Conservation (phyloP, 352 stramenopile genomes). For the Pythium insidiosum region DNA sequence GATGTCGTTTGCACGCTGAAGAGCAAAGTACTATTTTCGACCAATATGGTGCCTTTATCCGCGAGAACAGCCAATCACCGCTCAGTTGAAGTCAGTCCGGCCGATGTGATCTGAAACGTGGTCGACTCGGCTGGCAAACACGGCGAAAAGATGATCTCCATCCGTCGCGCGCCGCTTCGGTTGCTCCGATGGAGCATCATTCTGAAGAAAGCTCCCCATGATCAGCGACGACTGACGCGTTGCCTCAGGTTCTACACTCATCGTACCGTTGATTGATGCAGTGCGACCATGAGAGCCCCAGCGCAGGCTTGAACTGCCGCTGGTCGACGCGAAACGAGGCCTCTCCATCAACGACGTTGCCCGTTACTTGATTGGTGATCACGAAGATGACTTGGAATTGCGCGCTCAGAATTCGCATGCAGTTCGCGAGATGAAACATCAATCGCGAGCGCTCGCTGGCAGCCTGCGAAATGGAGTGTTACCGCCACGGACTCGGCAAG, state of each 20-base stretch:
- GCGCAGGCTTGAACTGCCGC: conserved; percentile 38
- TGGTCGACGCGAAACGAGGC: conserved; percentile 3
- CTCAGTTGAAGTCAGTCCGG: conserved; percentile 20
- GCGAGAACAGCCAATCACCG: no score
- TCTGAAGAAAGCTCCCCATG: conserved; percentile 11
- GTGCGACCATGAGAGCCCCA: conserved; percentile 76
- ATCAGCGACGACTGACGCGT: not conserved
- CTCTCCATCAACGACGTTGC: conserved; percentile 34
- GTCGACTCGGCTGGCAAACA: conserved; percentile 25
- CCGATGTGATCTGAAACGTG: conserved; percentile 50
- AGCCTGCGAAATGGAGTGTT: conserved; percentile 26
- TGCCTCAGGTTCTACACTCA: conserved; percentile 1
- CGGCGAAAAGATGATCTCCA: conserved; percentile 57
- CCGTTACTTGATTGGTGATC: conserved; percentile 75
- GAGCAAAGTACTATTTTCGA: no score
- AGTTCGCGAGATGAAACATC: conserved; percentile 82
- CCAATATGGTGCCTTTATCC: no score
- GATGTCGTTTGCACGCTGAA: no score
- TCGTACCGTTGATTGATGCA: conserved; percentile 77
- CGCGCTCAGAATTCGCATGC: conserved; percentile 75
- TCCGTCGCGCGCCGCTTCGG: conserved; percentile 17
- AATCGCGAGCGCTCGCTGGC: conserved; percentile 54
- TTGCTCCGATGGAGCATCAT: conserved; percentile 37
- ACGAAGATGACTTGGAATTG: conserved; percentile 74
- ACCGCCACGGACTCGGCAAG: no score